Evolutionary conservation across 192 early-diverging fungal genomes (phyloP).

Genomic region (Jimgerdemannia lactiflua): DNA sequence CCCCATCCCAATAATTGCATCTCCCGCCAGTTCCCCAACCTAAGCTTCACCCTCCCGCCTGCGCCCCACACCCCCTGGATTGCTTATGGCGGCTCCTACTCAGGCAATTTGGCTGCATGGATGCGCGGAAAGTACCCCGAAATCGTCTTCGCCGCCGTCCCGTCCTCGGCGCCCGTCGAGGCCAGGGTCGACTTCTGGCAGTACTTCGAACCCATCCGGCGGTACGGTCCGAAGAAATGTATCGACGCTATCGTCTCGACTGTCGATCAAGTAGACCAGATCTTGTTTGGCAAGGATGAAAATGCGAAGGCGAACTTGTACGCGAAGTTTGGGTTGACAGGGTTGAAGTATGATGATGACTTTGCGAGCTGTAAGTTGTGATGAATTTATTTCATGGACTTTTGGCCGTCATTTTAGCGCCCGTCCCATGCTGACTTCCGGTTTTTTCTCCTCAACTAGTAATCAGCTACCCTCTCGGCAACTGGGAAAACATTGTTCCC

Average conservation of each 20-base stretch:
- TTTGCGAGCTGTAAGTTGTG: conserved; percentile 17
- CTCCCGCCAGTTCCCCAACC: conserved; percentile 10
- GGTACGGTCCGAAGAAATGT: conserved; percentile 17
- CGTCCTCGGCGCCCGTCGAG: conserved; percentile 74
- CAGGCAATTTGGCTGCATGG: conserved; percentile 78
- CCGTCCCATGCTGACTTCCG: not conserved
- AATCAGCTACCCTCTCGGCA: too few relatives aligned
- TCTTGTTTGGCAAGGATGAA: conserved; percentile 10
- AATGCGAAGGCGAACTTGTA: conserved; percentile 10
- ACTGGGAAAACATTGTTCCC: too few relatives aligned
- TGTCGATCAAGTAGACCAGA: conserved; percentile 17
- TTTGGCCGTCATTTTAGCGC: not conserved
- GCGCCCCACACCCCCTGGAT: conserved; percentile 58
- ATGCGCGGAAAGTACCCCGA: conserved; percentile 61
- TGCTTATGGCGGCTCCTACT: conserved; percentile 73
- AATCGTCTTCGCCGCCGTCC: conserved; percentile 68
- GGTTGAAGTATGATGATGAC: conserved; percentile 20
- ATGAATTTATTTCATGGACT: not conserved
- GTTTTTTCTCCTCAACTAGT: conserved; percentile 3
- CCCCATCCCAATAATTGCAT: too few relatives aligned
- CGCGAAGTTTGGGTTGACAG: conserved; percentile 13
- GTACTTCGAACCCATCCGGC: conserved; percentile 36
- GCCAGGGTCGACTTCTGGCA: conserved; percentile 63
- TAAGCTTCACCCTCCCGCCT: conserved; percentile 5
- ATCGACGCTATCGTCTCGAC: conserved; percentile 12